These are phyloP conservation scores for Sporothrix variecibatus DNA, from an alignment of 2,329 filamentous ascomycete species.

Conservation along the genomic window DNA sequence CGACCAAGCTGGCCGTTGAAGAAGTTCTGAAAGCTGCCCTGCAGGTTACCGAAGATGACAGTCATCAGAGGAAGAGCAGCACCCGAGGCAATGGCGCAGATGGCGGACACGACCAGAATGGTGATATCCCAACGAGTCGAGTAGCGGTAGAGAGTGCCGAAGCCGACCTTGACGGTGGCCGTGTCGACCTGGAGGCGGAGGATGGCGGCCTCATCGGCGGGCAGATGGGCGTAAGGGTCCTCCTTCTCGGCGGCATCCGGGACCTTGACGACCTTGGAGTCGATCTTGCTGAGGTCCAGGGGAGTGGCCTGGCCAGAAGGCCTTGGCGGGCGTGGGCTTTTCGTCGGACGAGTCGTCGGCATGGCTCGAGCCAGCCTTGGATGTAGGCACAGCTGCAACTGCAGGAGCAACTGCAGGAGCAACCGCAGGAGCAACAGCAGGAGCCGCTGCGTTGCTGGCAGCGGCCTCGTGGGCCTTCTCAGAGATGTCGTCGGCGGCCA, in stretches of 20 bases:
- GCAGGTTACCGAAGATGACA: constrained; percentile 75
- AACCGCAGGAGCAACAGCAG: neutral
- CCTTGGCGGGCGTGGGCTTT: constrained; percentile 8
- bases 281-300: constrained; percentile 43
- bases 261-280: constrained; percentile 45
- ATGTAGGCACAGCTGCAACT: constrained; percentile 21
- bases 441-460: constrained; percentile 28
- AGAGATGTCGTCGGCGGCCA: constrained; percentile 26
- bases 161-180: constrained; percentile 64
- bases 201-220: constrained; percentile 65
- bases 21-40: constrained; percentile 69
- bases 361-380: constrained; percentile 41
- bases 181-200: constrained; percentile 69
- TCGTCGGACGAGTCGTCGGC: constrained; percentile 38
- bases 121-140: constrained; percentile 64
- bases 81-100: constrained; percentile 65
- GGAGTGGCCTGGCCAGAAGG: constrained; percentile 10
- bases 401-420: neutral
- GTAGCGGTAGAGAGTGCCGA: constrained; percentile 69
- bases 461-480: constrained; percentile 28
- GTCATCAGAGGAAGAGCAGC: constrained; percentile 80
- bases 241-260: constrained; percentile 38
- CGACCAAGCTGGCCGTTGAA: constrained; percentile 52
- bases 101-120: constrained; percentile 61
- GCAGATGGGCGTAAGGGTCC: constrained; percentile 62